phyloP scores from a whole-genome alignment of 169 alveolate genomes.

The Perkinsus marinus region DNA sequence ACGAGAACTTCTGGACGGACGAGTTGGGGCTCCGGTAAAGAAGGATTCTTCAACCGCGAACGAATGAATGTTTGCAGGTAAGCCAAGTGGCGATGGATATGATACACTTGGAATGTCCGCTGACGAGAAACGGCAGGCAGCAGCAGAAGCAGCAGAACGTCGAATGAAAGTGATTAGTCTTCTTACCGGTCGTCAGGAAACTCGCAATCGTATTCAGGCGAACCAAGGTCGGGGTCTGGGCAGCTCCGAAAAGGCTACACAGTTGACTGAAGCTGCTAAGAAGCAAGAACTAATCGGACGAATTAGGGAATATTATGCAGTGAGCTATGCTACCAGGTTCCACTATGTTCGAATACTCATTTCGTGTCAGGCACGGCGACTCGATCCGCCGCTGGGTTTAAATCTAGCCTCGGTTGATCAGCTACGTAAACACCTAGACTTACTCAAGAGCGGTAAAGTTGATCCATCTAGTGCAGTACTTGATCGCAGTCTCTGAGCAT shows the following conservation, averaged over 20 bases:
- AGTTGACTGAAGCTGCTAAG: background rate
- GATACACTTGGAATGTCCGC: background rate
- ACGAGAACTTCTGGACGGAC: too few species aligned
- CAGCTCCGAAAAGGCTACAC: background rate
- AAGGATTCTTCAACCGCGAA: too few species aligned
- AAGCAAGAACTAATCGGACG: background rate
- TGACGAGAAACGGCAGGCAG: background rate
- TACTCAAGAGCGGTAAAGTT: background rate
- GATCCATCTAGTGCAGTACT: background rate
- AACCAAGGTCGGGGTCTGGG: background rate
- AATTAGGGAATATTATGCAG: background rate
- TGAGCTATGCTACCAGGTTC: background rate
- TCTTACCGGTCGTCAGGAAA: too few species aligned
- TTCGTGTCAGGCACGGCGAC: background rate
- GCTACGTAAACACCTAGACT: background rate
- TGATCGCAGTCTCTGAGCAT: background rate
- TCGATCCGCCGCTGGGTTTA: background rate
- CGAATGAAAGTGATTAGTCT: background rate
- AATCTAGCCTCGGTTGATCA: background rate
- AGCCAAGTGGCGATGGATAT: background rate
- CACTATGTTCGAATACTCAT: background rate
- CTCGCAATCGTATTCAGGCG: background rate
- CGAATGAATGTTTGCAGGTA: background rate
- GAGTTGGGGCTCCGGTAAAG: background rate
- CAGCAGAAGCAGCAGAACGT: background rate